Base-by-base conservation (phyloP, 441 rosid species). In the Oxalis stricta region DNA sequence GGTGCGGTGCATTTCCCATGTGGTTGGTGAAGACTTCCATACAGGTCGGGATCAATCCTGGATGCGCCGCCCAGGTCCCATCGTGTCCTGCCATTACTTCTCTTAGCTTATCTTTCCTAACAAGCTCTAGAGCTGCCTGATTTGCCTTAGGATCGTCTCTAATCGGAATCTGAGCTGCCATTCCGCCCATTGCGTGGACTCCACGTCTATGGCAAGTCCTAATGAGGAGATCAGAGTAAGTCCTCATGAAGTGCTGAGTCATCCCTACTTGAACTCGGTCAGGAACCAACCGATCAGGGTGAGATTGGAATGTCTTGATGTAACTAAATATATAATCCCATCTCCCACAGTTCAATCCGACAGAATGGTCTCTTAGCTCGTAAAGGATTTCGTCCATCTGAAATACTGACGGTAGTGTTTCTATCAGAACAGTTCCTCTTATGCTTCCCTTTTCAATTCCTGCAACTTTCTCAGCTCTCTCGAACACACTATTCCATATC, bases 41-140 rank as follows among this genome's bases (percentile, higher is more conserved):
- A 52, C 89, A 85, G 5, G 52, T 68, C 28, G 80, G 78, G 69
- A 85, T 80, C 3, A 80, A 76, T 21, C 98, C 94, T 1, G 96
- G 96, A 50, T 85, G 96, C n/a, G 98, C 96, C 3, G 96, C 98
- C 98, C 94, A 85, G 15, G 94, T 85, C 24, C 98, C 98, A 56
- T 89, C 96, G 37, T 85, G 94, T 5, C 94, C 96, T 40, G 94
- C 96, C 53, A 40, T 73, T 15, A 64, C 94, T 50, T 89, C 96
- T 58, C 96, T 65, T 15, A 66, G 71, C 68, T 89, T 89, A 68
- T 85, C 96, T 60, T 85, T 82, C 64, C 60, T 70, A 28, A 89
- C 96, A 4, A 80, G 76, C 5, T 80, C 94, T 15, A 89, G 45
- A 1, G 98, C 96, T 5, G 68, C 79, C 56, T 85, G 82, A 41